phyloP scores from a whole-genome alignment of 2,329 filamentous ascomycete species.

The Colletotrichum costaricense region DNA sequence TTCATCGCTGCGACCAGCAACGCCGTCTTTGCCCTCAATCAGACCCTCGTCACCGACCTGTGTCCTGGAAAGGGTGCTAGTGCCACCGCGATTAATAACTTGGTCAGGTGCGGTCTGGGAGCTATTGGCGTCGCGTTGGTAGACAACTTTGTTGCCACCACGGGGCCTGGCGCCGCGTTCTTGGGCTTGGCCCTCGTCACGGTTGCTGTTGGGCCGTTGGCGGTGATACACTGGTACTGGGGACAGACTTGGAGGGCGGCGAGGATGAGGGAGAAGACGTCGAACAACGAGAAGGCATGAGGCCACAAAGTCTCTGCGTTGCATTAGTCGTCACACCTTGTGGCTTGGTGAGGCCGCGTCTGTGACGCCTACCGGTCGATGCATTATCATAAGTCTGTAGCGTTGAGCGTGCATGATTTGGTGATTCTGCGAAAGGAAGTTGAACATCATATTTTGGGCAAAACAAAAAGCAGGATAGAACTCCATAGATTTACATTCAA shows the following conservation, averaged over 20 bases:
- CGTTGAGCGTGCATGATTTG: background rate
- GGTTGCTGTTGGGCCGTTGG: constrained; percentile 17
- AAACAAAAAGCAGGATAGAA: background rate
- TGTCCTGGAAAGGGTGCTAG: constrained; percentile 45
- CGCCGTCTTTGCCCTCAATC: constrained; percentile 49
- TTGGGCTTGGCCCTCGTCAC: constrained; percentile 11
- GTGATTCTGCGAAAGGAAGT: background rate
- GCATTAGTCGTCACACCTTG: background rate
- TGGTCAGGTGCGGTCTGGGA: constrained; percentile 33
- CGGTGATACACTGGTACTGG: constrained; percentile 28
- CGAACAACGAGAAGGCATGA: background rate
- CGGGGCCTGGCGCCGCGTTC: constrained; percentile 12
- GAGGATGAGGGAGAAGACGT: constrained; percentile 1
- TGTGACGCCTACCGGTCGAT: background rate
- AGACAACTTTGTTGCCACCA: background rate
- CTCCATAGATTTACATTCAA: no score
- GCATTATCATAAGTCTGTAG: background rate
- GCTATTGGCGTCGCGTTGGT: constrained; percentile 16
- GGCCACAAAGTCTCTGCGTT: background rate
- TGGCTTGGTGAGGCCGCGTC: background rate
- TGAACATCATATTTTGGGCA: background rate
- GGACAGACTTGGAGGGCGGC: constrained; percentile 24
- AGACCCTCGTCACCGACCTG: constrained; percentile 46
- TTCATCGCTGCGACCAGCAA: constrained; percentile 50
- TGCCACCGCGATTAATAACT: constrained; percentile 48